These are phyloP conservation scores for Saposhnikovia divaricata DNA, from an alignment of 129 eudicot species.

Conservation along the genomic window DNA sequence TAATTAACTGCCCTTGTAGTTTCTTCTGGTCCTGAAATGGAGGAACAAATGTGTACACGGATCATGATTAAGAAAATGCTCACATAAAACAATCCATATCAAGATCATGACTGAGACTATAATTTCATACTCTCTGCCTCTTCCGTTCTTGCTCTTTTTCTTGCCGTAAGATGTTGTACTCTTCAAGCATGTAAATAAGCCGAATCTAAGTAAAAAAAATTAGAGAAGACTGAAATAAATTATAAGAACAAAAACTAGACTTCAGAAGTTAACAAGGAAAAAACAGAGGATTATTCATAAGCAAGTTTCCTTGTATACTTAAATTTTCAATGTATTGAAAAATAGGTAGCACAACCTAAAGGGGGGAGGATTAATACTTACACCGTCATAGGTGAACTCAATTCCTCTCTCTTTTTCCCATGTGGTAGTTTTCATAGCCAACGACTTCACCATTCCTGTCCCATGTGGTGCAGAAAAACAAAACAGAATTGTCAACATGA, in stretches of 20 bases:
- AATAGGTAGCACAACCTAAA: background rate
- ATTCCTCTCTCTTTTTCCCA: constrained; percentile 83
- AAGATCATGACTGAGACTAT: background rate
- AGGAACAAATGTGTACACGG: constrained; percentile 2
- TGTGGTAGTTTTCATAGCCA: constrained; percentile 48
- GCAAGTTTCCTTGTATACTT: background rate
- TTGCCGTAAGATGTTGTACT: constrained; percentile 52
- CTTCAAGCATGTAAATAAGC: constrained; percentile 86
- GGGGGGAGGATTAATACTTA: constrained; percentile 24
- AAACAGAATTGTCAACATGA: background rate
- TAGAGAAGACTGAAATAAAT: background rate
- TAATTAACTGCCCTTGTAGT: constrained; percentile 77
- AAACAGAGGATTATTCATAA: background rate
- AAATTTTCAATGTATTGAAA: background rate
- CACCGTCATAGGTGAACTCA: constrained; percentile 82
- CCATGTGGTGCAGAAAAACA: constrained; percentile 15
- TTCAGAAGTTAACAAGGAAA: background rate
- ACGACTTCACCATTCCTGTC: constrained; percentile 79
- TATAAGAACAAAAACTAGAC: background rate
- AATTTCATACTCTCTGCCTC: constrained; percentile 62
- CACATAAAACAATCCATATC: background rate
- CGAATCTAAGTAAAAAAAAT: constrained; percentile 42
- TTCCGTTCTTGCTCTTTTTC: constrained; percentile 79
- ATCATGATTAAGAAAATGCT: background rate
- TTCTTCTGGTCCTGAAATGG: constrained; percentile 79